Evolutionary conservation across 2,329 filamentous ascomycete genomes (phyloP), one percentile per base, ranked within the genome.

Genomic region (Coniella vitis): DNA sequence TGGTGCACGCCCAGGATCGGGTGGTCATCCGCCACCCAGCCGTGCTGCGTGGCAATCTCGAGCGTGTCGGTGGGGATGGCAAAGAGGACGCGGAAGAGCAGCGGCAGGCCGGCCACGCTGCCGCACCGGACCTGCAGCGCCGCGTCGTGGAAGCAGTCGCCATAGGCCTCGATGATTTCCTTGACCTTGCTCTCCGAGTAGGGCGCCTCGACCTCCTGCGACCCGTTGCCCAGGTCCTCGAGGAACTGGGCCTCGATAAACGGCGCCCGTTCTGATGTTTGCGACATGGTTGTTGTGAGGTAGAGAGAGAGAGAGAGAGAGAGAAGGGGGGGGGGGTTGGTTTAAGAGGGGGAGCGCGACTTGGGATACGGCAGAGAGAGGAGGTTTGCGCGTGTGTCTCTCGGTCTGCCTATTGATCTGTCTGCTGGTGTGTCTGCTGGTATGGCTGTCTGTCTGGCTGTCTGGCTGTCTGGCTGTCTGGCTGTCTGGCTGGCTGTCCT

Each of bases 201-300:
- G 1, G 51, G 44, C 21, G 47, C 47, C 8, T 36, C 47, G n/a
- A 53, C 22, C 37, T 38, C 37, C 31, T 34, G n/a, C 7, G 47
- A 44, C 12, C 39, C 48, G 17, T 40, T 45, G 22, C 21, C 19
- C 22, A 53, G 14, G 36, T 53, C 51, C 29, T 51, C 51, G 8
- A 53, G 39, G 40, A 53, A 53, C 32, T 45, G 47, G 35, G 47
- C 44, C 44, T 53, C 51, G 10, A 45, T 42, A 22, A 53, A 53
- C 8, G 51, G 51, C 40, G 42, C 43, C 12, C 51, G 44, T 31
- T 53, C 51, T 35, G 51, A 53, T 31, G 47, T 34, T 38, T 44
- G 43, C 32, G 51, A 53, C 51, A 53, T 53, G 12, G 35, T 31
- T 19, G 42, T 19, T 13, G 13, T 22, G 12, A n/a, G n/a, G n/a